A percentile compares a stretch with the other conserved stretches of the same genome.
These are phyloP conservation scores for Penicillium arizonense DNA, from an alignment of 495 filamentous ascomycete species.

Conservation along the genomic window DNA sequence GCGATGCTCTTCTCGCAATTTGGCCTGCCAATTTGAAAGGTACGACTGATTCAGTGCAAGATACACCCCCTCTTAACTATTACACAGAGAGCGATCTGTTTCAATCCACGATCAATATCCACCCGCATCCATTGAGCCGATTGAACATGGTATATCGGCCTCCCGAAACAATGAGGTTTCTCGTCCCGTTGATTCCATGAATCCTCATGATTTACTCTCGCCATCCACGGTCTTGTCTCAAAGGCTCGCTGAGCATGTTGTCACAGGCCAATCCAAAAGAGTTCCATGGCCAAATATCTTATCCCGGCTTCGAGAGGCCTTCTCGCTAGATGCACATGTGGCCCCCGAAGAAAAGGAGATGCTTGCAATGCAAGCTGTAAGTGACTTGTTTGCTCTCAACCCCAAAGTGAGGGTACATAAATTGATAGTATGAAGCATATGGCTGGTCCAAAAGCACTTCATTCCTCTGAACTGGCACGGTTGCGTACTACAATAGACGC, in stretches of 20 bases:
- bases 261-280: slow-evolving; percentile 12
- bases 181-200: background rate
- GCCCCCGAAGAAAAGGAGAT: slow-evolving; percentile 12
- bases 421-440: slow-evolving; percentile 8
- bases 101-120: background rate
- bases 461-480: slow-evolving; percentile 9
- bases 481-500: slow-evolving; percentile 10
- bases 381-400: background rate
- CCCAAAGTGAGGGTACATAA: background rate
- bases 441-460: slow-evolving; percentile 6
- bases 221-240: slow-evolving; percentile 14
- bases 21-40: slow-evolving; percentile 15
- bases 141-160: background rate
- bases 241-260: slow-evolving; percentile 15
- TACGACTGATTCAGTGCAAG: background rate
- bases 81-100: slow-evolving; percentile 2
- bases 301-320: slow-evolving; percentile 18
- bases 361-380: slow-evolving; percentile 17
- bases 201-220: slow-evolving; percentile 2
- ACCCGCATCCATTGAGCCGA: background rate
- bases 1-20: slow-evolving; percentile 11
- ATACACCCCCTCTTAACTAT: background rate
- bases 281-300: slow-evolving; percentile 17
- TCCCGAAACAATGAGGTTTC: background rate
- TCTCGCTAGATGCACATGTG: slow-evolving; percentile 13